Base-by-base conservation (phyloP, 345 rosid species). In the Erysimum cheiranthoides region DNA sequence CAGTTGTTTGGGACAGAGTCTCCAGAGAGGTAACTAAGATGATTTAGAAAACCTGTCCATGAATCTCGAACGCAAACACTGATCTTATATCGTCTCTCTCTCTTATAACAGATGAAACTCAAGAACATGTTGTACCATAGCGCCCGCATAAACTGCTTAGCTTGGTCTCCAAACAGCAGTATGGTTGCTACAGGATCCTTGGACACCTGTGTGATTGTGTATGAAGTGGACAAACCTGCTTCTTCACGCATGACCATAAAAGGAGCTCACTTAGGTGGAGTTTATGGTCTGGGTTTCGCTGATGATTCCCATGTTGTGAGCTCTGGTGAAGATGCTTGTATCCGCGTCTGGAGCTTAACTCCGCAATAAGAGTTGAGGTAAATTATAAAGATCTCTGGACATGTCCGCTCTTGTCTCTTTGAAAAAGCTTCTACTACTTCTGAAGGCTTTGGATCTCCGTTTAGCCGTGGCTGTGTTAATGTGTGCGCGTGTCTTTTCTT, bases 251-350 rank as follows among this genome's bases (percentile, higher is more conserved):
- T 82, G 80, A 90, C 92, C 31, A 81, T 92, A 50, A 90, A 88
- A 76, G 96, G 90, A 61, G 96, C 97, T 73, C 97, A 92, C 73
- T 78, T 87, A 76, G 97, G 97, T 51, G 97, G 93, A 70, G 97
- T 92, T 35, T 92, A 92, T 70, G 97, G 96, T 61, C 79, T 92
- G 61, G 89, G 88, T 61, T 92, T 92, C 70, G 81, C 84, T 42
- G 92, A 90, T 68, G 90, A 86, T 31, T 63, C 68, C 17, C 84
- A 78, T 67, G 77, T 90, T 5, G 88, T 85, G 66, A 90, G 97
- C 53, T 92, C 97, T n/a, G 97, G 97, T 60, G 97, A 90, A 85
- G 97, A 92, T 86, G 96, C 96, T 28, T 92, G 92, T 81, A 73
- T 92, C 68, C 89, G 96, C 3, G 88, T 90, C 27, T 92, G 96